Evolutionary conservation across 148 eudicot genomes (phyloP).

Genomic region (Rhododendron williamsianum): DNA sequence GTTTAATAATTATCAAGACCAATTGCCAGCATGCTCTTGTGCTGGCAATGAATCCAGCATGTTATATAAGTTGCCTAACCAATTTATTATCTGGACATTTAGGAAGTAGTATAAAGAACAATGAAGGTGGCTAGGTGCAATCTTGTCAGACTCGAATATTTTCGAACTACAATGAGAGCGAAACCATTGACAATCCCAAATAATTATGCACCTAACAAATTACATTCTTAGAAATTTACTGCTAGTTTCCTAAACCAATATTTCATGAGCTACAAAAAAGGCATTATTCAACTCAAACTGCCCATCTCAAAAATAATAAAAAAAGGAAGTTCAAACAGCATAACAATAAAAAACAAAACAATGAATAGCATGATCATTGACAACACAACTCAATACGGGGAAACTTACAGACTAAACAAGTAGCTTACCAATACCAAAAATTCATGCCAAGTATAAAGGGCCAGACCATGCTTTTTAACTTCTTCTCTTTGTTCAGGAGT

Average conservation of each 20-base stretch:
- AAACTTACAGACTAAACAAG: neutral
- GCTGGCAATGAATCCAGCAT: neutral
- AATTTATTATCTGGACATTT: neutral
- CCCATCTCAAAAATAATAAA: neutral
- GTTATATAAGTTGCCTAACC: neutral
- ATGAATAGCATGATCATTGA: neutral
- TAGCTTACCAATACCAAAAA: conserved; percentile 70
- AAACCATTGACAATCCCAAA: neutral
- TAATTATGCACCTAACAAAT: neutral
- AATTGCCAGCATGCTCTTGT: neutral
- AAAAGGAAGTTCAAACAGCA: neutral
- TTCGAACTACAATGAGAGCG: neutral
- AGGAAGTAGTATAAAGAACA: neutral
- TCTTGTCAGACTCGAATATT: neutral
- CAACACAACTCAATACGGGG: neutral
- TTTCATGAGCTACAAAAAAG: neutral
- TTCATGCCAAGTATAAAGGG: conserved; percentile 77
- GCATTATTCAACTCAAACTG: neutral
- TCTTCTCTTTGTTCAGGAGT: conserved; percentile 62
- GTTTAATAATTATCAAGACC: neutral
- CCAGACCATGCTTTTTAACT: conserved; percentile 56
- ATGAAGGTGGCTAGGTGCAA: neutral
- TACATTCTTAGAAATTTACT: neutral
- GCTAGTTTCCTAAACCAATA: neutral
- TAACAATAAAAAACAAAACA: neutral